Percentiles rank a stretch among this genome's conserved stretches.
Conservation (phyloP, 1,139 yeast genomes). For the Williopsis jadinii region DNA sequence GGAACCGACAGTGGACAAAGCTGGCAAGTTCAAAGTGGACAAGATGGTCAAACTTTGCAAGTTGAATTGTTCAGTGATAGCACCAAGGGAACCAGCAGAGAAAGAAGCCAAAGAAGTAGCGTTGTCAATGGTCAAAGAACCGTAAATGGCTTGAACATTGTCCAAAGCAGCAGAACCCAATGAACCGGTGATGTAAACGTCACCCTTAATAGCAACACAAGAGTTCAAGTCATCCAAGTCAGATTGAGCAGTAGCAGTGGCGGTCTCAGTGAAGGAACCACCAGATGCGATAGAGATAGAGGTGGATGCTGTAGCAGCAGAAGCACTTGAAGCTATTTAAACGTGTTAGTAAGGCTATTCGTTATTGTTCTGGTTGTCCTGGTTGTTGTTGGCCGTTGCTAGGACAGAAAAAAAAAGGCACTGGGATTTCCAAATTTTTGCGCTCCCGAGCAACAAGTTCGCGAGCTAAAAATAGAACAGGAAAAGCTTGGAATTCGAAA, state of each 20-base stretch:
- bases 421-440: too few relatives aligned
- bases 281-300: slow-evolving; percentile 28
- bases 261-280: slow-evolving; percentile 34
- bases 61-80: slow-evolving; percentile 64
- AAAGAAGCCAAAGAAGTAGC: slow-evolving; percentile 57
- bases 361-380: too few relatives aligned
- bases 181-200: slow-evolving; percentile 59
- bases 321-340: slow-evolving; percentile 13
- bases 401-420: too few relatives aligned
- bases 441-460: too few relatives aligned
- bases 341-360: background rate
- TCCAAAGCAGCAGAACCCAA: slow-evolving; percentile 51
- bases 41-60: slow-evolving; percentile 64
- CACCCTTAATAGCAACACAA: slow-evolving; percentile 80
- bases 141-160: slow-evolving; percentile 63
- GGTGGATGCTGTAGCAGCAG: slow-evolving; percentile 26
- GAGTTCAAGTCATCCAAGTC: slow-evolving; percentile 68
- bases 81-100: slow-evolving; percentile 71
- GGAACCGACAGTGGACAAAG: slow-evolving; percentile 73
- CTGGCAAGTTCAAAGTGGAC: slow-evolving; percentile 65
- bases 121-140: slow-evolving; percentile 62
- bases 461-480: slow-evolving; percentile 3
- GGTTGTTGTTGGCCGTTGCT: too few relatives aligned
- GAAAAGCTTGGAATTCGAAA: too few relatives aligned
- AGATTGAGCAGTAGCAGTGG: slow-evolving; percentile 70